Evolutionary conservation across 2,329 filamentous ascomycete species (phyloP).

Genomic region (Neoascochyta sp.): DNA sequence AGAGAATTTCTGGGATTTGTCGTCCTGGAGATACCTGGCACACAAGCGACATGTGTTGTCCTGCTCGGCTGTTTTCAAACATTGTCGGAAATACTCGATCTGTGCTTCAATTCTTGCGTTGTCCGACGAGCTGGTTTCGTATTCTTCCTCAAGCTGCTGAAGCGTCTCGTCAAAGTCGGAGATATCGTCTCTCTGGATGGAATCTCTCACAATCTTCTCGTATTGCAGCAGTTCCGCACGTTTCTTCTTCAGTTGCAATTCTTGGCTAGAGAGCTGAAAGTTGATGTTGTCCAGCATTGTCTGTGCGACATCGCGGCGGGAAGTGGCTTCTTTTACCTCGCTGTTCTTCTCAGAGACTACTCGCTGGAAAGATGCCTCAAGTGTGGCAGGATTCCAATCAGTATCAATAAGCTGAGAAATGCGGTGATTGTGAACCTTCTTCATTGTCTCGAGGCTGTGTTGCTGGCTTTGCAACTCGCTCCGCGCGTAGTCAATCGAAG

Average conservation of each 20-base stretch:
- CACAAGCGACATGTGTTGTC: conserved; percentile 76
- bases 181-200: conserved; percentile 37
- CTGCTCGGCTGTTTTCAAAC: conserved; percentile 61
- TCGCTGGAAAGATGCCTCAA: conserved; percentile 69
- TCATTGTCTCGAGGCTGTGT: conserved; percentile 72
- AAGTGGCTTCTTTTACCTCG: conserved; percentile 61
- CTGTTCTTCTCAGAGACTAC: conserved; percentile 57
- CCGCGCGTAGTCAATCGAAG: conserved; percentile 76
- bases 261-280: conserved; percentile 64
- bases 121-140: conserved; percentile 57
- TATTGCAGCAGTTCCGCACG: conserved; percentile 59
- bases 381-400: conserved; percentile 64
- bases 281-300: conserved; percentile 74
- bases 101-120: conserved; percentile 66
- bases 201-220: conserved; percentile 59
- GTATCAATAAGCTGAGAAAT: conserved; percentile 61
- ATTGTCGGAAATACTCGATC: conserved; percentile 67
- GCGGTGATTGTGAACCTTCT: conserved; percentile 67
- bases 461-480: conserved; percentile 73
- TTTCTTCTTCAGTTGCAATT: conserved; percentile 62
- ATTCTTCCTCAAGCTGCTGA: conserved; percentile 49
- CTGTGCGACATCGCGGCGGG: conserved; percentile 64
- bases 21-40: conserved; percentile 60
- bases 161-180: conserved; percentile 52
- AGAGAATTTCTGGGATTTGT: conserved; percentile 53